Conservation (phyloP, 352 stramenopile genomes). For the Globisporangium carolinianum region DNA sequence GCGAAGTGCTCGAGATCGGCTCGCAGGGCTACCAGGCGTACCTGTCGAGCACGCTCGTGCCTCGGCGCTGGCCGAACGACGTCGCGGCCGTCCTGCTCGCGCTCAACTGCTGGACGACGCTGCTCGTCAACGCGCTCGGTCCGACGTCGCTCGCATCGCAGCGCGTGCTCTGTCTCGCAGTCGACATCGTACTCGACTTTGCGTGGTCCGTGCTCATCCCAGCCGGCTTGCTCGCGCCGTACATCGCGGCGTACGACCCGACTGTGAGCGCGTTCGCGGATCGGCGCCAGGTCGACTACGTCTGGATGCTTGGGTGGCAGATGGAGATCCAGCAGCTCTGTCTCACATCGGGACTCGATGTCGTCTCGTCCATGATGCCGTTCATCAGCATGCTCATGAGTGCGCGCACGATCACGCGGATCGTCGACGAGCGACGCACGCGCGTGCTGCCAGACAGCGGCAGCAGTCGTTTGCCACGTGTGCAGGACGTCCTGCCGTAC, state of each 20-base stretch:
- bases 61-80: conserved; percentile 26
- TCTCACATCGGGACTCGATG: conserved; percentile 5
- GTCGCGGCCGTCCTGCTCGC: conserved; percentile 17
- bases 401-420: conserved; percentile 1
- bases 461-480: too few relatives aligned
- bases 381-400: conserved; percentile 9
- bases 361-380: conserved; percentile 6
- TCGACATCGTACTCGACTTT: conserved; percentile 22
- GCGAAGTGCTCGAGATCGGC: conserved; percentile 19
- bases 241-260: conserved; percentile 7
- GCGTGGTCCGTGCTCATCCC: conserved; percentile 22
- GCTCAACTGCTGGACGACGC: conserved; percentile 16
- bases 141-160: conserved; percentile 13
- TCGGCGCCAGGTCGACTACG: not conserved
- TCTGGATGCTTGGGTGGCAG: conserved; percentile 6
- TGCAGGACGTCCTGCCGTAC: not conserved
- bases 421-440: conserved; percentile 6
- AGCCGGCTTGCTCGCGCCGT: conserved; percentile 19
- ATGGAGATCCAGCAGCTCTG: conserved; percentile 11
- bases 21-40: conserved; percentile 26
- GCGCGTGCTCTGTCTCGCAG: conserved; percentile 16
- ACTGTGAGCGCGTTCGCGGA: not conserved
- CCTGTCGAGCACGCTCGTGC: conserved; percentile 17
- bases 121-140: conserved; percentile 13
- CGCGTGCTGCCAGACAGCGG: too few relatives aligned